Conservation (phyloP, 2,329 filamentous ascomycete genomes). For the Paraphoma chrysanthemicola region DNA sequence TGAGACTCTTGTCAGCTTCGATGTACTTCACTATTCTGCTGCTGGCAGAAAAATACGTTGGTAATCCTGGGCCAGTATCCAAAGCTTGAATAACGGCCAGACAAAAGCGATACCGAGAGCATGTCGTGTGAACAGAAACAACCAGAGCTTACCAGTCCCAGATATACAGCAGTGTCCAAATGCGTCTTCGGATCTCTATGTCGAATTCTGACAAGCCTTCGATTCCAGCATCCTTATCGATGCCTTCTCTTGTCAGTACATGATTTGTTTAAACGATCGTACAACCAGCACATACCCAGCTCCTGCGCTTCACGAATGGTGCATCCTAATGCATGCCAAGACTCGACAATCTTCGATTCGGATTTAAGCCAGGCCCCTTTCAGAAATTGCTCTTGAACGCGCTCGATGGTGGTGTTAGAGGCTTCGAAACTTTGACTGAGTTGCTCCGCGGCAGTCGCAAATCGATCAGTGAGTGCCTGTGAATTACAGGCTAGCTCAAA, state of each 20-base stretch:
- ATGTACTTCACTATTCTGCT: background rate
- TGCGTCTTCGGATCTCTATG: conserved; percentile 54
- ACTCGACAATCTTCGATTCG: conserved; percentile 56
- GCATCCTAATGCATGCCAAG: conserved; percentile 56
- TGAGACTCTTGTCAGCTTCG: background rate
- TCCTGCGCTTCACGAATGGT: conserved; percentile 59
- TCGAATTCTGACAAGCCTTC: conserved; percentile 54
- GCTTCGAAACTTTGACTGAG: conserved; percentile 53
- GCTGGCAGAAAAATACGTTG: background rate
- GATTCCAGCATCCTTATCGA: conserved; percentile 50
- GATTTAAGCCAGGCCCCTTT: conserved; percentile 57
- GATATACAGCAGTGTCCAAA: conserved; percentile 56
- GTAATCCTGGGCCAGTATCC: background rate
- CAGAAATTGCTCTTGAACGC: conserved; percentile 60
- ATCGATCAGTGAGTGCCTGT: conserved; percentile 49
- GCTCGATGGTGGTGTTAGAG: conserved; percentile 53
- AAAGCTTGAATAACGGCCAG: too few relatives aligned
- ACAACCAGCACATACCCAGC: conserved; percentile 43
- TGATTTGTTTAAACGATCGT: background rate
- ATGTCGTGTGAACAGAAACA: too few relatives aligned
- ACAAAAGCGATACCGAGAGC: too few relatives aligned
- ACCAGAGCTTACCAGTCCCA: conserved; percentile 55
- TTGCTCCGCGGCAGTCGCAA: conserved; percentile 53
- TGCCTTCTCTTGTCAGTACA: conserved; percentile 24
- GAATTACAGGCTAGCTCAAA: conserved; percentile 52